Evolutionary conservation across 345 rosid species (phyloP).

Genomic region (Syzygium aqueum): DNA sequence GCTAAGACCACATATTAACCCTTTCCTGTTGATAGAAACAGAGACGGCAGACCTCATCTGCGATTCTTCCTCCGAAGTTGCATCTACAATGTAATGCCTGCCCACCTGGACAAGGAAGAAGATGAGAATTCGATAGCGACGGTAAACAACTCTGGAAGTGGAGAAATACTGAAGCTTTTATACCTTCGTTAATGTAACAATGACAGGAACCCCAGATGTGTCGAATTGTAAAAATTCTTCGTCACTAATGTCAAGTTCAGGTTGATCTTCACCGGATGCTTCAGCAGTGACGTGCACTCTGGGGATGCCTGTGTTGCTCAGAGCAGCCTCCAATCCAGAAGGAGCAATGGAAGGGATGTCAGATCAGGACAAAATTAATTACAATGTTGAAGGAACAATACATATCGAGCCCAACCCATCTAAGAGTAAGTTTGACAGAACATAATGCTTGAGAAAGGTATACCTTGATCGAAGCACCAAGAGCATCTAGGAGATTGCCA

Average conservation of each 20-base stretch:
- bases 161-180: background rate
- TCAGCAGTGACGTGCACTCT: conserved; percentile 50
- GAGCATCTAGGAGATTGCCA: conserved; percentile 73
- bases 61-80: conserved; percentile 88
- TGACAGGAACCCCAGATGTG: conserved; percentile 62
- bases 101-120: conserved; percentile 42
- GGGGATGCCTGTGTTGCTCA: conserved; percentile 88
- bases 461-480: conserved; percentile 88
- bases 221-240: conserved; percentile 88
- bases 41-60: conserved; percentile 93
- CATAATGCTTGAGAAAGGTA: background rate
- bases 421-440: background rate
- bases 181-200: conserved; percentile 81
- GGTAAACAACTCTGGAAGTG: background rate
- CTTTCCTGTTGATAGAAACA: conserved; percentile 55
- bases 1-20: conserved; percentile 69
- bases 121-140: background rate
- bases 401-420: fast-evolving
- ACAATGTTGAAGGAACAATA: background rate
- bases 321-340: conserved; percentile 57
- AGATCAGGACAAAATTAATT: background rate
- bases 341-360: background rate
- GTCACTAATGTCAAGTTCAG: conserved; percentile 85
- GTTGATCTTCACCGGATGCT: conserved; percentile 60
- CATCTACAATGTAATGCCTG: conserved; percentile 67